Evolutionary conservation across 2,329 filamentous ascomycete species (phyloP), one percentile per base, ranked within the genome.

Genomic region (Diaporthe sp.): DNA sequence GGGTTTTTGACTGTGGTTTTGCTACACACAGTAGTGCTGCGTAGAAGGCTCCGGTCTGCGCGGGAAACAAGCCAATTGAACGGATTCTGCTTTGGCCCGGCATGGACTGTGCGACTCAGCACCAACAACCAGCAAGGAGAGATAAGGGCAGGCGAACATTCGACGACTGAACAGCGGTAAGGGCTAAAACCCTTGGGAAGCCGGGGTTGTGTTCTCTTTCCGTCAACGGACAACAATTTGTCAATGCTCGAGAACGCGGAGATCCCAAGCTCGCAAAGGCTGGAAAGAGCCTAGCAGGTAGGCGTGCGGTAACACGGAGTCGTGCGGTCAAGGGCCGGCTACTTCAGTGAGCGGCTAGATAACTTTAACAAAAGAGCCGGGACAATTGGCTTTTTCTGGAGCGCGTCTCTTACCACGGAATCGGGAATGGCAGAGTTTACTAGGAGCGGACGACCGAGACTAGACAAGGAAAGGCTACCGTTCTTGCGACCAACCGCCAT

Each of bases 401-500:
- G 44, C 44, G 42, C n/a, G 59, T 72, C 61, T 72, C 69, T 71
- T 65, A 59, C 70, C 55, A 61, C 55, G 70, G 61, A 72, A 71
- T 71, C 70, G 53, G 73, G 44, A 68, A 74, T 68, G 63, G 53
- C 44, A 72, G 51, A 47, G 59, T 69, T 68, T 69, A 69, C 51
- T 55, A 69, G 51, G 55, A 71, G 69, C 56, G 56, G 69, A 71
- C 56, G 47, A 63, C 70, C 56, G 44, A 63, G 37, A 71, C 56
- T 63, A 71, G 70, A 51, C 63, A 39, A 53, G 63, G 70, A 53
- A 71, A 51, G 56, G 55, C 27, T 44, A 35, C 69, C 55, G 69
- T 47, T 37, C n/a, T 50, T 37, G 39, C 35, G 50, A 61, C 56
- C 55, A 61, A 71, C 55, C 39, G 68, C 68, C 30, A 15, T 71